Evolutionary conservation across 345 rosid genomes (phyloP).

Genomic region (Salix arbutifolia): DNA sequence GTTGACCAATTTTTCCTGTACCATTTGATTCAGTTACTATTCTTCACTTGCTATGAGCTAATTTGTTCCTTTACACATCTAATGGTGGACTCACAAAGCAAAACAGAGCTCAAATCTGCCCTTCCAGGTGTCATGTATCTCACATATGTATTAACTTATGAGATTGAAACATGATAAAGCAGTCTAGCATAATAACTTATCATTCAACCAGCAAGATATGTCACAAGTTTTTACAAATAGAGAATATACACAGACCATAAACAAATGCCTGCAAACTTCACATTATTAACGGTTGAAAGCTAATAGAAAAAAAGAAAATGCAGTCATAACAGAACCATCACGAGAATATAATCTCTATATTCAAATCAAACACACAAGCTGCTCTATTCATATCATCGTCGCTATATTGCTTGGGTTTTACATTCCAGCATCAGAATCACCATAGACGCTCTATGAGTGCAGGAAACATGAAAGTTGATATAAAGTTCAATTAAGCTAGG

Average conservation of each 20-base stretch:
- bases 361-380: background rate
- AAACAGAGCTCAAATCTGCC: too few species aligned
- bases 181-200: background rate
- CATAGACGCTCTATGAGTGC: background rate
- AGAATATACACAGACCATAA: background rate
- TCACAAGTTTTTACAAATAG: background rate
- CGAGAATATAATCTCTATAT: background rate
- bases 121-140: too few species aligned
- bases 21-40: slow-evolving; percentile 11
- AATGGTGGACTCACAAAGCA: too few species aligned
- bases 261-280: background rate
- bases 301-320: background rate
- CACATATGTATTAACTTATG: too few species aligned
- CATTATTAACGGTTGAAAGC: background rate
- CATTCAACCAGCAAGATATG: background rate
- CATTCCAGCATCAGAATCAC: background rate
- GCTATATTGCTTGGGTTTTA: background rate
- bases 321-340: background rate
- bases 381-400: background rate
- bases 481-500: background rate
- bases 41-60: background rate
- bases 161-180: too few species aligned
- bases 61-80: background rate
- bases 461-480: background rate
- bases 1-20: slow-evolving; percentile 49